Conservation (phyloP, 768 basidiomycete species). For the Phanerodontia chrysosporium region DNA sequence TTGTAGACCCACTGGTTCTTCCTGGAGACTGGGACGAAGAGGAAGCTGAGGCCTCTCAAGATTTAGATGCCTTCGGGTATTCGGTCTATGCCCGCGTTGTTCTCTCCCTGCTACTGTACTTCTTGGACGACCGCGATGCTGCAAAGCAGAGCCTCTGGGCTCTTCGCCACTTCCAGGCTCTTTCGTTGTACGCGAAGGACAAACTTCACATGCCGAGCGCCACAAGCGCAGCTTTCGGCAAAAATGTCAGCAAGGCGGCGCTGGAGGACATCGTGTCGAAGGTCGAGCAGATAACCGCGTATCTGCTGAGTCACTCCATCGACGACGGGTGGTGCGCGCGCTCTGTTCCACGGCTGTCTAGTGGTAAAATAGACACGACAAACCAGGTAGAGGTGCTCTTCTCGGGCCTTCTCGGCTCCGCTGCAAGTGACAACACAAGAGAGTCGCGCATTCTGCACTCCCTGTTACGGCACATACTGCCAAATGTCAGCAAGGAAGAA, state of each 20-base stretch:
- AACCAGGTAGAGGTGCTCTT: conserved; percentile 30
- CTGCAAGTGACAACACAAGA: conserved; percentile 39
- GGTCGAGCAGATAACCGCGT: conserved; percentile 53
- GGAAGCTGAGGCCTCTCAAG: conserved; percentile 6
- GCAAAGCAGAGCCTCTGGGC: conserved; percentile 61
- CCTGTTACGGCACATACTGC: conserved; percentile 56
- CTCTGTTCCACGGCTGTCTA: conserved; percentile 34
- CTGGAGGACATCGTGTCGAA: conserved; percentile 40
- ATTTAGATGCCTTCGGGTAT: conserved; percentile 48
- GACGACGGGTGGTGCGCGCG: conserved; percentile 49
- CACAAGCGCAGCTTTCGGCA: conserved; percentile 45
- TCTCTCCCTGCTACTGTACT: conserved; percentile 48
- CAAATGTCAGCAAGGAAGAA: conserved; percentile 57
- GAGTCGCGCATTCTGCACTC: conserved; percentile 57
- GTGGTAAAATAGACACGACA: conserved; percentile 18
- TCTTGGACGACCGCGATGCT: conserved; percentile 55
- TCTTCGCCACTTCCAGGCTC: conserved; percentile 62
- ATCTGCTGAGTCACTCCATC: conserved; percentile 49
- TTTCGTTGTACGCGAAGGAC: conserved; percentile 63
- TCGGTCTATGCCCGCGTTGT: conserved; percentile 62
- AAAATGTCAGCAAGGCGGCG: conserved; percentile 28
- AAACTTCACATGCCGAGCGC: conserved; percentile 47
- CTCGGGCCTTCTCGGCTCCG: conserved; percentile 27
- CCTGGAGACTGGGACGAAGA: conserved; percentile 23
- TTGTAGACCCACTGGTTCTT: conserved; percentile 57